Evolutionary conservation across 352 stramenopile genomes (phyloP), one percentile per base, ranked within the genome.

Genomic region (Globisporangium paddicum): DNA sequence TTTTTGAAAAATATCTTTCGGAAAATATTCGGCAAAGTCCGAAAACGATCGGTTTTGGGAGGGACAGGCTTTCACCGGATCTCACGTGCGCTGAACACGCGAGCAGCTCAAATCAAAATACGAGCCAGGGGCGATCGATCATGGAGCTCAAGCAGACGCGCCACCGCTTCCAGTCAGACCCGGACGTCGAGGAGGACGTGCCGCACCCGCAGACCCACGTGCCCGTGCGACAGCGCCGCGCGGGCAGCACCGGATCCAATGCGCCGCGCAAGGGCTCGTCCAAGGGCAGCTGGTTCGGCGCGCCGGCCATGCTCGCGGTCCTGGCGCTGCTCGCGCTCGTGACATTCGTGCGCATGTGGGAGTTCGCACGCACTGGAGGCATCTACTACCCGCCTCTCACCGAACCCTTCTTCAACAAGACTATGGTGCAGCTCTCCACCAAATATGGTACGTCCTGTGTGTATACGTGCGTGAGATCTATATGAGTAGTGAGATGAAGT

Each of bases 401-500:
- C 9, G 70, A 77, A 60, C 73, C 73, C 13, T 95, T 92, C 66
- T 67, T 77, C 63, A 90, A 91, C 60, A 87, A 90, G 64, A 84
- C 69, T 32, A 92, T 95, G 85, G 82, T 88, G 61, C 58, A 89
- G 61, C 82, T 95, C 57, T 72, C 75, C 18, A 95, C 85, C 55
- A 89, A 89, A 59, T 81, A 84, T 45, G 84, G 83, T 82, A 26
- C 55, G 72, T 67, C 1, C 8, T 37, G n/a, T n/a, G n/a, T n/a
- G n/a, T n/a, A n/a, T 32, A 35, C 7, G n/a, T 9, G 40, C 34
- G 26, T 38, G 40, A 46, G 23, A 10, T n/a, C 58, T 21, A 46
- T 16, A 10, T 16, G 50, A 11, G 52, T 35, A n/a, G n/a, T 60
- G 14, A 62, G 26, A 8, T 41, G 35, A 41, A 41, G 35, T 19